Evolutionary conservation across 2,329 filamentous ascomycete genomes (phyloP).

Genomic region (Acrocalymma vagum): DNA sequence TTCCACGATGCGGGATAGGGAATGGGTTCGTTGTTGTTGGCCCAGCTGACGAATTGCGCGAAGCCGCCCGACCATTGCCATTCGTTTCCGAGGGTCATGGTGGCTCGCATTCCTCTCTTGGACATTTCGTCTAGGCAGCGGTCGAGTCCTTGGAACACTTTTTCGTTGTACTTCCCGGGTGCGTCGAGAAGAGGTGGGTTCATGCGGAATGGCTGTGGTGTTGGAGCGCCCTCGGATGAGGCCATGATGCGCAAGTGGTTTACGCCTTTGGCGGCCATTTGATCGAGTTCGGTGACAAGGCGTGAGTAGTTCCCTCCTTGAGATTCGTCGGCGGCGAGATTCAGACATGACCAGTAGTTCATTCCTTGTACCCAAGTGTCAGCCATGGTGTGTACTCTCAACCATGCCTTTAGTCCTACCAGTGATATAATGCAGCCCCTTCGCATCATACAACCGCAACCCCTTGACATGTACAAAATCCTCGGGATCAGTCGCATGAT

Average conservation of each 20-base stretch:
- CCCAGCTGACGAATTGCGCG: slow-evolving; percentile 50
- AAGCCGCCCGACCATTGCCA: slow-evolving; percentile 53
- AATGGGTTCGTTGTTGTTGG: slow-evolving; percentile 42
- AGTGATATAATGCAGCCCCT: slow-evolving; percentile 49
- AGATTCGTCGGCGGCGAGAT: slow-evolving; percentile 45
- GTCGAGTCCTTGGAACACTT: slow-evolving; percentile 48
- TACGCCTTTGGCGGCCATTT: slow-evolving; percentile 50
- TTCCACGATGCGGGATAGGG: slow-evolving; percentile 51
- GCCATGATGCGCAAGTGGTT: slow-evolving; percentile 53
- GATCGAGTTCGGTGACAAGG: slow-evolving; percentile 48
- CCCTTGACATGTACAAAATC: slow-evolving; percentile 49
- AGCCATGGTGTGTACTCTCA: no score
- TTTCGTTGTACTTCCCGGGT: slow-evolving; percentile 50
- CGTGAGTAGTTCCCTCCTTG: slow-evolving; percentile 48
- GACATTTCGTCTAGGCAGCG: slow-evolving; percentile 50
- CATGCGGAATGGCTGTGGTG: slow-evolving; percentile 50
- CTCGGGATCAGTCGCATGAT: slow-evolving; percentile 28
- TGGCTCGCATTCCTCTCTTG: slow-evolving; percentile 50
- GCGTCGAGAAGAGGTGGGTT: slow-evolving; percentile 45
- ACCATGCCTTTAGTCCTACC: no score
- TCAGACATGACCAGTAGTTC: slow-evolving; percentile 54
- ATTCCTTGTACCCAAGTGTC: slow-evolving; percentile 27
- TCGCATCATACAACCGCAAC: slow-evolving; percentile 40
- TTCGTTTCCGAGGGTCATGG: slow-evolving; percentile 50
- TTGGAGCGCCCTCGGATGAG: slow-evolving; percentile 48